These are phyloP conservation scores for Bisporella sp. DNA, from an alignment of 2,329 filamentous ascomycete genomes.

Conservation along the genomic window DNA sequence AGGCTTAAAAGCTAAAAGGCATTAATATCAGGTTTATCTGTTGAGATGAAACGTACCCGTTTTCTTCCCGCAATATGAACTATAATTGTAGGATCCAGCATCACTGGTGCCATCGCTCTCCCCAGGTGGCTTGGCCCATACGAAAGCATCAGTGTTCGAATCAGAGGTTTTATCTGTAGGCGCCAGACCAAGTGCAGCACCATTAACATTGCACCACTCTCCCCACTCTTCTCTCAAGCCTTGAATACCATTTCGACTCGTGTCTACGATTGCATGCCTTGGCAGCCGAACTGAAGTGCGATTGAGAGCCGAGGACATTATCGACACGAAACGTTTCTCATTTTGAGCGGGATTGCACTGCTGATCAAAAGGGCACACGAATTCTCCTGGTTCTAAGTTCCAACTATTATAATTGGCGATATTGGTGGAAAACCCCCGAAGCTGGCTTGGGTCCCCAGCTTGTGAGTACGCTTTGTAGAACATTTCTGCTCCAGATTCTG, in stretches of 20 bases:
- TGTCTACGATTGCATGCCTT: background rate
- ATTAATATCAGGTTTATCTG: constrained; percentile 33
- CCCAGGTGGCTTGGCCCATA: constrained; percentile 64
- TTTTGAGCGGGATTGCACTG: constrained; percentile 42
- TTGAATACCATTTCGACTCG: constrained; percentile 55
- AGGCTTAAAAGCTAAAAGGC: constrained; percentile 49
- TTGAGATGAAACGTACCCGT: constrained; percentile 8
- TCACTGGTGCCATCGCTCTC: constrained; percentile 29
- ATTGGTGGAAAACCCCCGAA: constrained; percentile 49
- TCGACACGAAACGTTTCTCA: constrained; percentile 37
- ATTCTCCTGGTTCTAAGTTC: constrained; percentile 25
- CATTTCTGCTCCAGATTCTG: constrained; percentile 26
- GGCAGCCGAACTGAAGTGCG: constrained; percentile 39
- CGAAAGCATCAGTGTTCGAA: constrained; percentile 56
- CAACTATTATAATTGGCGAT: constrained; percentile 53
- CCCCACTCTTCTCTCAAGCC: constrained; percentile 50
- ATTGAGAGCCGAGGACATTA: constrained; percentile 43
- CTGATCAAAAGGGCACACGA: constrained; percentile 34
- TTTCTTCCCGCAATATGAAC: background rate
- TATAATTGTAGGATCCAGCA: background rate
- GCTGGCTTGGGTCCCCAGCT: constrained; percentile 36
- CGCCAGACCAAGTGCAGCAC: constrained; percentile 56
- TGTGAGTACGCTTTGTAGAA: constrained; percentile 39
- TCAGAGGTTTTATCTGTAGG: constrained; percentile 56
- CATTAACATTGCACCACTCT: constrained; percentile 61